These are phyloP conservation scores for Cryptosporidium viatorum DNA, from an alignment of 169 alveolate genomes.

Conservation along the genomic window DNA sequence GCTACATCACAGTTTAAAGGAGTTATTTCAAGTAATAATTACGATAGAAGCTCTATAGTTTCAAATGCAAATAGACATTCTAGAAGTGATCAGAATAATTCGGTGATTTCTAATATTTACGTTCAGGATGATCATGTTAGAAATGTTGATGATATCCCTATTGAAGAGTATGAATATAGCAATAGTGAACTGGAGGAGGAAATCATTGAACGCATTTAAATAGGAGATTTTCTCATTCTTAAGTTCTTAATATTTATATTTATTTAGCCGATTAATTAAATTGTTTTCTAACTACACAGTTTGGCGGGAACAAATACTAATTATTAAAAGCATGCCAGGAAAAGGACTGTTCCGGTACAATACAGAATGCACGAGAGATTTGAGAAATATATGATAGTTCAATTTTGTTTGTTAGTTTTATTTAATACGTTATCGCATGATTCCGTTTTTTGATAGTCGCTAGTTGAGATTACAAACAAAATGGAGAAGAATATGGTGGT, in stretches of 20 bases:
- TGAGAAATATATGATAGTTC: background rate
- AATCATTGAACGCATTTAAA: constrained; percentile 35
- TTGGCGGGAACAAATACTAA: background rate
- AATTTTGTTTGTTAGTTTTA: no score
- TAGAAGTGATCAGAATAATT: constrained; percentile 16
- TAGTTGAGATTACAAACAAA: background rate
- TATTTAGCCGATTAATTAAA: background rate
- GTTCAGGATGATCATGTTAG: constrained; percentile 13
- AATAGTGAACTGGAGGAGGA: constrained; percentile 68
- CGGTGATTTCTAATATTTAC: constrained; percentile 20
- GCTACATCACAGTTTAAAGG: constrained; percentile 24
- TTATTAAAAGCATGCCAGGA: constrained; percentile 1
- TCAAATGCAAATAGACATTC: constrained; percentile 6
- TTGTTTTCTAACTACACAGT: background rate
- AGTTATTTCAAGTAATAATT: background rate
- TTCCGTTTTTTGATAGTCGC: background rate
- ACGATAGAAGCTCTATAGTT: constrained; percentile 21
- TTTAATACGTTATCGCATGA: no score
- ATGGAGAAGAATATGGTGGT: background rate
- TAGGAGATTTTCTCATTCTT: background rate
- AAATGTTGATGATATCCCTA: constrained; percentile 34
- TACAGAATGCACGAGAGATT: background rate
- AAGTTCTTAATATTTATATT: background rate
- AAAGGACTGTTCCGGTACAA: background rate
- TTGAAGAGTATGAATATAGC: constrained; percentile 64